A percentile compares a stretch with the other conserved stretches of the same genome.
These are phyloP conservation scores for Chamaecrista fasciculata DNA, from an alignment of 306 rosid species.

Conservation along the genomic window DNA sequence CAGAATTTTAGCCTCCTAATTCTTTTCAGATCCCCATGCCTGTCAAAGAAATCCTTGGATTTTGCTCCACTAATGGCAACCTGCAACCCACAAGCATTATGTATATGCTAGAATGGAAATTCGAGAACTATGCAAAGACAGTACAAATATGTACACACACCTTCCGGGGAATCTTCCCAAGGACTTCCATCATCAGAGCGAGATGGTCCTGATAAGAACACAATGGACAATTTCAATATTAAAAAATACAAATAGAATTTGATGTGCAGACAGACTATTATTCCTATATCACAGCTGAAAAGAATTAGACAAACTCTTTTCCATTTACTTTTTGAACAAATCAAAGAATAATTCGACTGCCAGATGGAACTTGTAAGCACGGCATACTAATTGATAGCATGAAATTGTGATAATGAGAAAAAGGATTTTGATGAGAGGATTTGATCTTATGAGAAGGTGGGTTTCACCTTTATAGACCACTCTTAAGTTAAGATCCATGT, in stretches of 20 bases:
- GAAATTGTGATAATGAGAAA: background rate
- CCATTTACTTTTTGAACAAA: background rate
- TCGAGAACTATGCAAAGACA: slow-evolving; percentile 4
- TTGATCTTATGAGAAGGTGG: no score
- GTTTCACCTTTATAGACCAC: no score
- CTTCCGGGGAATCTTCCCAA: slow-evolving; percentile 94
- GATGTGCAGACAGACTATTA: background rate
- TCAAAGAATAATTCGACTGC: background rate
- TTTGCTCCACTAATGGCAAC: slow-evolving; percentile 64
- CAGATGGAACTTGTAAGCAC: background rate
- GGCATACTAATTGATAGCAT: background rate
- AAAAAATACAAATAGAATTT: slow-evolving; percentile 7
- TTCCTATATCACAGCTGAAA: slow-evolving; percentile 6
- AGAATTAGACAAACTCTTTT: background rate
- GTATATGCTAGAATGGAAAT: slow-evolving; percentile 11
- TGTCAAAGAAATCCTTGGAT: slow-evolving; percentile 85
- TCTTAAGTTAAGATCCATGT: no score
- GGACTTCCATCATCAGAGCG: slow-evolving; percentile 98
- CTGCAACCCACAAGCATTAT: slow-evolving; percentile 47
- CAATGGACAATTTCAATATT: slow-evolving; percentile 14
- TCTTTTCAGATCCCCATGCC: slow-evolving; percentile 91
- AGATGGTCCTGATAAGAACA: slow-evolving; percentile 86
- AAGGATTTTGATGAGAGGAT: background rate
- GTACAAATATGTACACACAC: slow-evolving; percentile 31
- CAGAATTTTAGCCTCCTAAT: slow-evolving; percentile 88